Evolutionary conservation across 345 rosid species (phyloP).

Genomic region (Rhizophora mangle): DNA sequence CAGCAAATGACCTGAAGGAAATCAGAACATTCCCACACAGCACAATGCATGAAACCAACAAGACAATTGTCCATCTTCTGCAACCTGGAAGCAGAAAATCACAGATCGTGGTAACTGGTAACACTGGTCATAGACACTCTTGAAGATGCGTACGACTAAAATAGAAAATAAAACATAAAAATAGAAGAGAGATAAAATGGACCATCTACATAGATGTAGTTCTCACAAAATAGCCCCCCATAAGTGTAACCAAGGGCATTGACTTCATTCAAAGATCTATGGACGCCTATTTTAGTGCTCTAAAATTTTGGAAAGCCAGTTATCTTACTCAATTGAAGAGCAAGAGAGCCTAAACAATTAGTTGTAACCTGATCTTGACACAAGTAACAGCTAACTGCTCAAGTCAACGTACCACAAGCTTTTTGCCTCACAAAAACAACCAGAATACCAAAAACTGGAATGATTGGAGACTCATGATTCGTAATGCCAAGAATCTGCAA

Average conservation of each 20-base stretch:
- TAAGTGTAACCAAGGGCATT: background rate
- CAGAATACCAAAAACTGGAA: slow-evolving; percentile 10
- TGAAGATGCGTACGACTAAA: background rate
- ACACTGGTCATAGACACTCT: background rate
- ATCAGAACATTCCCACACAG: too few species aligned
- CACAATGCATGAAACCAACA: too few species aligned
- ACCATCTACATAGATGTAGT: background rate
- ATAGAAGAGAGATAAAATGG: background rate
- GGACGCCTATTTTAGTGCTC: background rate
- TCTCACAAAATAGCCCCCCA: background rate
- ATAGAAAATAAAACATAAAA: background rate
- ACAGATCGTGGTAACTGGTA: background rate
- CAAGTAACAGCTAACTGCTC: slow-evolving; percentile 12
- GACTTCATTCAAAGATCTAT: slow-evolving; percentile 3
- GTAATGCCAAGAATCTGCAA: slow-evolving; percentile 34
- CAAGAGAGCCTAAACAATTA: slow-evolving; percentile 3
- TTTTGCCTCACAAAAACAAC: slow-evolving; percentile 13
- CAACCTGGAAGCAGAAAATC: slow-evolving; percentile 1
- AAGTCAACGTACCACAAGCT: slow-evolving; percentile 11
- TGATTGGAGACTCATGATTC: slow-evolving; percentile 5
- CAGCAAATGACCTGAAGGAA: too few species aligned
- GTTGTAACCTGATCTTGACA: background rate
- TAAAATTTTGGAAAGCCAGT: slow-evolving; percentile 2
- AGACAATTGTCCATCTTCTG: background rate
- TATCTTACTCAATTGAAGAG: background rate